Conservation (phyloP, 306 rosid genomes). For the Lagenaria siceraria region DNA sequence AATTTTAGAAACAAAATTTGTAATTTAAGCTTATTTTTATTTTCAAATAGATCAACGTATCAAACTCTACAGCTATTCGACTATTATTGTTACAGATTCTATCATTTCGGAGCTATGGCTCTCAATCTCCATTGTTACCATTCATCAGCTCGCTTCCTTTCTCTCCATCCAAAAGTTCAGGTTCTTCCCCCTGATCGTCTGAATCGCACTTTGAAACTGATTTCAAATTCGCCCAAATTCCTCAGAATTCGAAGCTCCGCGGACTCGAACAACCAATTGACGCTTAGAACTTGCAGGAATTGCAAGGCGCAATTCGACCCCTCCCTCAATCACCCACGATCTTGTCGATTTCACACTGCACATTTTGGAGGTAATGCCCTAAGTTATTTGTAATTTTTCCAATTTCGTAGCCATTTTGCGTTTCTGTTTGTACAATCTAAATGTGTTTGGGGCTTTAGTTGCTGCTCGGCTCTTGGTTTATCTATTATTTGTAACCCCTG, state of each 20-base stretch:
- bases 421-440: background rate
- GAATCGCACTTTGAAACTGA: slow-evolving; percentile 11
- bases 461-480: background rate
- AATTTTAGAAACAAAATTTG: too few species aligned
- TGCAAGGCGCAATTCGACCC: slow-evolving; percentile 79
- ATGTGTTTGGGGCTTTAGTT: background rate
- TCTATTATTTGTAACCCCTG: background rate
- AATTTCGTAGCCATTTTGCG: background rate
- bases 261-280: slow-evolving; percentile 16
- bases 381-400: background rate
- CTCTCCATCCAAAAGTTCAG: background rate
- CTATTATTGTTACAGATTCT: background rate
- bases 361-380: slow-evolving; percentile 67
- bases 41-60: too few species aligned
- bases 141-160: slow-evolving; percentile 9
- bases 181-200: slow-evolving; percentile 11
- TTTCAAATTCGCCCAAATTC: slow-evolving; percentile 7
- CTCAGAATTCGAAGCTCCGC: slow-evolving; percentile 35
- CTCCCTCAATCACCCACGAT: slow-evolving; percentile 51
- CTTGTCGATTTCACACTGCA: slow-evolving; percentile 84
- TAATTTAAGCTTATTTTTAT: too few species aligned
- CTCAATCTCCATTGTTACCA: slow-evolving; percentile 21
- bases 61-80: background rate
- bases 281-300: slow-evolving; percentile 68
- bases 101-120: slow-evolving; percentile 11